Percentiles rank a stretch among this genome's conserved stretches.
phyloP scores from a whole-genome alignment of 2,329 filamentous ascomycete species.

The Pezicula radicicola region DNA sequence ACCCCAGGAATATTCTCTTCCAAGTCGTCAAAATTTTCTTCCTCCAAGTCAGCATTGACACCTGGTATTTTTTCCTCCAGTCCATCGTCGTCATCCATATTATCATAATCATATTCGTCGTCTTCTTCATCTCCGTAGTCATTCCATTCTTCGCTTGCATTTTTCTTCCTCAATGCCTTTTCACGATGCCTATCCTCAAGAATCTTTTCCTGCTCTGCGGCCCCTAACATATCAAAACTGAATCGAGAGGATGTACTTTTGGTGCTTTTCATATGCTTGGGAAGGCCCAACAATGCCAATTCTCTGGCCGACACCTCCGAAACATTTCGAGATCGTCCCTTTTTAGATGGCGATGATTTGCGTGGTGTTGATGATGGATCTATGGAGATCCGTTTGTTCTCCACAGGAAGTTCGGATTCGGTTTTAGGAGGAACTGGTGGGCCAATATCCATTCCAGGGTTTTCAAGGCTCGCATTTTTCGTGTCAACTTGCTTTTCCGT shows the following conservation, averaged over 20 bases:
- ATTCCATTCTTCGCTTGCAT: conserved; percentile 31
- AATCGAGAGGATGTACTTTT: conserved; percentile 60
- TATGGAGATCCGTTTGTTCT: conserved; percentile 21
- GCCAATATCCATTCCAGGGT: conserved; percentile 15
- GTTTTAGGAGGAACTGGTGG: conserved; percentile 22
- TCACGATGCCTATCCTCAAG: conserved; percentile 72
- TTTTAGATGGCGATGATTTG: conserved; percentile 15
- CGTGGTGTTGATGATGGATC: conserved; percentile 19
- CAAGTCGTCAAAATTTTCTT: conserved; percentile 36
- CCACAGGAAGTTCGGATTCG: conserved; percentile 7
- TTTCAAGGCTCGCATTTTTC: conserved; percentile 13
- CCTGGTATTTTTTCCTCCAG: conserved; percentile 66
- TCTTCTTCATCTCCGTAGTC: conserved; percentile 44
- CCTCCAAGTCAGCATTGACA: conserved; percentile 42
- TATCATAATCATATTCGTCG: conserved; percentile 62
- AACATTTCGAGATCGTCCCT: conserved; percentile 44
- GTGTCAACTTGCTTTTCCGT: conserved; percentile 15
- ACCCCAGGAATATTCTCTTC: conserved; percentile 15
- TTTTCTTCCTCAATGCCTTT: conserved; percentile 59
- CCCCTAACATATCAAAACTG: conserved; percentile 77
- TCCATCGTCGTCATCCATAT: conserved; percentile 61
- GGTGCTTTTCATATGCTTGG: conserved; percentile 69
- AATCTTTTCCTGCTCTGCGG: conserved; percentile 63
- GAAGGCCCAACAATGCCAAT: conserved; percentile 46
- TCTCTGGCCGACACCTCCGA: conserved; percentile 45